Evolutionary conservation across 768 basidiomycete genomes (phyloP).

Genomic region (Amanita muscaria): DNA sequence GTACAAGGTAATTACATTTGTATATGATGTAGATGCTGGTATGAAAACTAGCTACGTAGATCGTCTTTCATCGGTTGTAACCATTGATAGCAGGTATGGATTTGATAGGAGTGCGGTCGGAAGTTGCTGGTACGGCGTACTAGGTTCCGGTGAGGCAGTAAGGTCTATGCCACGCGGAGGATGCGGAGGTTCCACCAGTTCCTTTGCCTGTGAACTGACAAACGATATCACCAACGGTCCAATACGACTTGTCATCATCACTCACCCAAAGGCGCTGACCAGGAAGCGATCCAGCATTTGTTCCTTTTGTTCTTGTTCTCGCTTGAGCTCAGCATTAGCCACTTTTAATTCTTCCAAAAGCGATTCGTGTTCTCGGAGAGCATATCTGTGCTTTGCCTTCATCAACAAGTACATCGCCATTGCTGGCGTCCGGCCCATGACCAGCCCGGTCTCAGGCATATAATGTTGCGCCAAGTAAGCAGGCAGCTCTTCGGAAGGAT

Average conservation of each 20-base stretch:
- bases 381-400: constrained; percentile 74
- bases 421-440: constrained; percentile 58
- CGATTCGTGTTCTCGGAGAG: constrained; percentile 55
- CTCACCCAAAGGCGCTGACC: constrained; percentile 42
- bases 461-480: constrained; percentile 40
- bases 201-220: constrained; percentile 18
- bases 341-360: constrained; percentile 58
- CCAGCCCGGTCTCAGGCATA: constrained; percentile 51
- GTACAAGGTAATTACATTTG: background rate
- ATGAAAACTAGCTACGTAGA: background rate
- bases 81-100: constrained; percentile 8
- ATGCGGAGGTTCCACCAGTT: constrained; percentile 15
- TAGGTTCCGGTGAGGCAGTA: constrained; percentile 4
- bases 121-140: background rate
- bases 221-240: background rate
- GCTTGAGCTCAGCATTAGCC: constrained; percentile 40
- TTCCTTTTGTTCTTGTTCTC: constrained; percentile 54
- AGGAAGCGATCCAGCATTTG: constrained; percentile 46
- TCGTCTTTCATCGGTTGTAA: constrained; percentile 3
- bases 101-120: constrained; percentile 1
- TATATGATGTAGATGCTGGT: background rate
- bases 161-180: constrained; percentile 11
- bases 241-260: constrained; percentile 10
- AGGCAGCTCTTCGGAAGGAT: constrained; percentile 43
- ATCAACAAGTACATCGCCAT: constrained; percentile 63